Base-by-base conservation (phyloP, 805 yeast species). In the Blastobotrys americana region DNA sequence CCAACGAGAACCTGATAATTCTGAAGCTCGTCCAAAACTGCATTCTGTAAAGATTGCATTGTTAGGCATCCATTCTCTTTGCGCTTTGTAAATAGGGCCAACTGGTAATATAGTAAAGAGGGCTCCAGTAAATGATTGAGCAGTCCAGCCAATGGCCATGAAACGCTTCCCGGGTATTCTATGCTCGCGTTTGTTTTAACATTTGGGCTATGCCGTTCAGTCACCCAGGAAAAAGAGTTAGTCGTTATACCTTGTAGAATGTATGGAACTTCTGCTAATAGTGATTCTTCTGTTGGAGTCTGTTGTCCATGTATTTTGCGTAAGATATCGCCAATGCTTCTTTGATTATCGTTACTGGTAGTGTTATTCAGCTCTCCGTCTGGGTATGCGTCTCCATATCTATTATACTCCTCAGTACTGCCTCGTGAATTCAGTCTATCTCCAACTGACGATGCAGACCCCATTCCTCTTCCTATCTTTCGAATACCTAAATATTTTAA, bases 81-180 rank as follows among this genome's bases (percentile, higher is more conserved):
- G 9, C 72, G 50, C 17, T 56, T 53, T 13, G 42, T 45, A 17
- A 41, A 20, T 17, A 17, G 17, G 3, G 59, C 61, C 28, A 86
- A 61, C 36, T 67, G 60, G 42, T 72, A 71, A 61, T 75, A 85
- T 2, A 87, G 63, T 27, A 88, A 62, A 0, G 85, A 90, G 1
- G 87, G 82, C 59, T 88, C 96, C 34, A 82, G 65, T 1, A 84
- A 63, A 21, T 70, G 60, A 45, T 72, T 76, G 25, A 85, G 59
- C 21, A 78, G 54, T 0, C 79, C 78, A 37, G 80, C 70, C 19
- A 74, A 67, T 4, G 87, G 74, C 48, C 72, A 73, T 20, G 79
- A 74, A 13, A 82, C 20, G 37, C 51, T 6, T 41, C 49, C n/a
- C 37, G 61, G 48, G 37, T 54, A 25, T 45, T 39, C 42, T 47